phyloP scores from a whole-genome alignment of 2,329 filamentous ascomycete genomes.

The Coniochaeta sp. region DNA sequence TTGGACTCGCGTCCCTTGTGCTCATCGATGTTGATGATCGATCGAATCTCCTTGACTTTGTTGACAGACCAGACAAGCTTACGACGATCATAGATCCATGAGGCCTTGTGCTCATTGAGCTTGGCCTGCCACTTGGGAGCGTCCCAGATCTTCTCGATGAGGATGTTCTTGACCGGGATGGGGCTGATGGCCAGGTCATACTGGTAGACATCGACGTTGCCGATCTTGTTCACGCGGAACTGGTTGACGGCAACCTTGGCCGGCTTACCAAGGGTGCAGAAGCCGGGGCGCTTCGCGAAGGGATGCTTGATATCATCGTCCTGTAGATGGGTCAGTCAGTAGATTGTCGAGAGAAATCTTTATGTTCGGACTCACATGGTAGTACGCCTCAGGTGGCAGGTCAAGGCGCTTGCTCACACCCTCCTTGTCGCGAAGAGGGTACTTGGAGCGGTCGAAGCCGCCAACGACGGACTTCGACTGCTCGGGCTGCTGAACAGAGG shows the following conservation, averaged over 20 bases:
- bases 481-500: neutral
- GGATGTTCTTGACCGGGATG: slow-evolving; percentile 52
- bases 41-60: slow-evolving; percentile 35
- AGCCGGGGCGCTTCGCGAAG: slow-evolving; percentile 42
- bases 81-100: slow-evolving; percentile 74
- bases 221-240: slow-evolving; percentile 59
- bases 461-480: slow-evolving; percentile 15
- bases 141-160: slow-evolving; percentile 70
- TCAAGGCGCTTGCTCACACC: slow-evolving; percentile 43
- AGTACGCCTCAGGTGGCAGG: slow-evolving; percentile 50
- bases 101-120: slow-evolving; percentile 37
- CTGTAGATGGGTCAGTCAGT: neutral
- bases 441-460: slow-evolving; percentile 37
- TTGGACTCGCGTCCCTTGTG: slow-evolving; percentile 36
- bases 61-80: slow-evolving; percentile 70
- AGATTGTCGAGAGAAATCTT: neutral
- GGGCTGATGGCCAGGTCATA: slow-evolving; percentile 70
- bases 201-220: slow-evolving; percentile 61
- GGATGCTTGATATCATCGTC: slow-evolving; percentile 9
- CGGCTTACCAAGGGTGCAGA: slow-evolving; percentile 50
- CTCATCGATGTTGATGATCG: slow-evolving; percentile 66
- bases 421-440: slow-evolving; percentile 20
- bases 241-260: slow-evolving; percentile 62
- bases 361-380: slow-evolving; percentile 24
- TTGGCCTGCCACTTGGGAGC: slow-evolving; percentile 50